Percentiles rank a stretch among this genome's conserved stretches.
phyloP scores from a whole-genome alignment of 2,329 filamentous ascomycete species.

The Cladosporium sp. region DNA sequence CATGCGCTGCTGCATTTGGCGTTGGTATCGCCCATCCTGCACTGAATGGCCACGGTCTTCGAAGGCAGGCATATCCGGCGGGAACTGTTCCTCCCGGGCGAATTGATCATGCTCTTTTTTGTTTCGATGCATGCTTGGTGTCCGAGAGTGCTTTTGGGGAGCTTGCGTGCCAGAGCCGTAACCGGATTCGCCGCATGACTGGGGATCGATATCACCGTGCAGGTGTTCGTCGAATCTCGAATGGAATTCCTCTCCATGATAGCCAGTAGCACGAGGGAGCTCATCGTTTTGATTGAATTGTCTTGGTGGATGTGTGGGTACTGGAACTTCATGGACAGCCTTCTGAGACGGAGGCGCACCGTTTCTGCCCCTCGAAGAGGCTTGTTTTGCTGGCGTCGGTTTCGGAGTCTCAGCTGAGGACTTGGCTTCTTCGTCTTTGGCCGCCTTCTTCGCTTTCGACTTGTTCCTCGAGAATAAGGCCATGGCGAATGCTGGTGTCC shows the following conservation, averaged over 20 bases:
- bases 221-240: neutral
- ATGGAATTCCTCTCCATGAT: neutral
- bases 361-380: neutral
- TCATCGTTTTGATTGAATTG: neutral
- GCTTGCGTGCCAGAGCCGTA: slow-evolving; percentile 23
- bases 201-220: neutral
- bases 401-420: neutral
- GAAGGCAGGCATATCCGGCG: slow-evolving; percentile 7
- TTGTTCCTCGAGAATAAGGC: slow-evolving; percentile 8
- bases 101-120: neutral
- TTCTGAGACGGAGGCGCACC: neutral
- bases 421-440: slow-evolving; percentile 2
- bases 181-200: slow-evolving; percentile 26
- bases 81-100: slow-evolving; percentile 11
- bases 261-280: neutral
- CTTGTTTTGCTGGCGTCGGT: neutral
- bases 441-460: slow-evolving; percentile 6
- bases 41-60: neutral
- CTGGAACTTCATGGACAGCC: neutral
- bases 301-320: neutral
- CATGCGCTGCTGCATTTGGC: slow-evolving; percentile 9
- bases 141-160: slow-evolving; percentile 21
- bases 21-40: slow-evolving; percentile 5
- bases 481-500: neutral
- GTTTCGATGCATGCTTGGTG: slow-evolving; percentile 20